phyloP scores from a whole-genome alignment of 2,329 filamentous ascomycete genomes.

The Aspergillus pseudoglaucus region DNA sequence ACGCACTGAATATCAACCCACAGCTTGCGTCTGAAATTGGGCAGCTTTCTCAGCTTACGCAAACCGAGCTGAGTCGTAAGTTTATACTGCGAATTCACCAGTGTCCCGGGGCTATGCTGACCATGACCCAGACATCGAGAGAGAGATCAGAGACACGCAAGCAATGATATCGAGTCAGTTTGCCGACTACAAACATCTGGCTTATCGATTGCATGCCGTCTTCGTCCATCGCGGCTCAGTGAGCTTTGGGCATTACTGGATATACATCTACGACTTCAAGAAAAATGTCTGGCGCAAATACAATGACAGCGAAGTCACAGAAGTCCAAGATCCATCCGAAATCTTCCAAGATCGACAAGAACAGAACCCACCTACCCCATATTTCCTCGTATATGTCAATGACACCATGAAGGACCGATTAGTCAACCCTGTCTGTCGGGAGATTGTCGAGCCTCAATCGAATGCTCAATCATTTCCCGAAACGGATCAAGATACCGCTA shows the following conservation, averaged over 20 bases:
- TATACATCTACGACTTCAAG: conserved; percentile 88
- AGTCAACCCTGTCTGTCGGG: conserved; percentile 51
- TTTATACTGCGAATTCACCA: not conserved
- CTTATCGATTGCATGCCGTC: conserved; percentile 81
- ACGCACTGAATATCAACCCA: conserved; percentile 39
- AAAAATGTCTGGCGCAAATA: conserved; percentile 81
- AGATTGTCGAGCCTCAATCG: conserved; percentile 24
- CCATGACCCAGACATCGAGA: conserved; percentile 24
- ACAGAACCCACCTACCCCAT: conserved; percentile 63
- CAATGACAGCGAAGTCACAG: conserved; percentile 78
- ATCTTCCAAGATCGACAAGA: conserved; percentile 63
- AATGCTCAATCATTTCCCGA: conserved; percentile 1
- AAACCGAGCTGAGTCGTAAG: conserved; percentile 43
- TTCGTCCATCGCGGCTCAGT: conserved; percentile 74
- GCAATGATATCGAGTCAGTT: conserved; percentile 54
- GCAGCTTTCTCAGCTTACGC: conserved; percentile 39
- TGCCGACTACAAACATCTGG: conserved; percentile 55
- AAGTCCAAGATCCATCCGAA: conserved; percentile 56
- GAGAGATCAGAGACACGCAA: conserved; percentile 45
- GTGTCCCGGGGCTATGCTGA: not conserved
- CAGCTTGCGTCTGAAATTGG: conserved; percentile 38
- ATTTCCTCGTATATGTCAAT: conserved; percentile 76
- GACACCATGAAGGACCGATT: conserved; percentile 56
- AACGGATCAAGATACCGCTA: conserved; percentile 4
- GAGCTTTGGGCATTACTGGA: conserved; percentile 85